These are phyloP conservation scores for Taiwanofungus camphoratus DNA, from an alignment of 1,284 basidiomycete species.

Conservation along the genomic window DNA sequence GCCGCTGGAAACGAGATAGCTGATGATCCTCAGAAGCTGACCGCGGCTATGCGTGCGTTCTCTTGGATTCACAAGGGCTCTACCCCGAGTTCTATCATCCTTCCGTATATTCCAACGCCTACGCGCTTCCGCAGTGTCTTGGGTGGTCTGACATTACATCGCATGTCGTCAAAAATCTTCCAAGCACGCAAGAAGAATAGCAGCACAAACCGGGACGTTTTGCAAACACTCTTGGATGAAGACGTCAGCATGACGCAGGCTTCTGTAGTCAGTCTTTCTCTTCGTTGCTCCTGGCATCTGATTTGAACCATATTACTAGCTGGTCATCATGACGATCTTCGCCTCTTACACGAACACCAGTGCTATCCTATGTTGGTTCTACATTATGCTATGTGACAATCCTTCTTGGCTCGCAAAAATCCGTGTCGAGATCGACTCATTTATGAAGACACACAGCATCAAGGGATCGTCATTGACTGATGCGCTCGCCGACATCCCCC, in stretches of 20 bases:
- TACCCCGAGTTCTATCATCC: background rate
- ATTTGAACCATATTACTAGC: background rate
- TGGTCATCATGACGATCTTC: conserved; percentile 2
- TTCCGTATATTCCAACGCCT: conserved; percentile 2
- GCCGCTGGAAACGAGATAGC: conserved; percentile 1
- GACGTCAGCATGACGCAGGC: conserved; percentile 1
- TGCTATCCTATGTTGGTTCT: conserved; percentile 1
- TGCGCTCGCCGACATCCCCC: conserved; percentile 18
- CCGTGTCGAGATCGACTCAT: background rate
- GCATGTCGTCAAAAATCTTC: background rate
- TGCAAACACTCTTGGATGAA: conserved; percentile 1
- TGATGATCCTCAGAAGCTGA: background rate
- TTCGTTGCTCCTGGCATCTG: background rate
- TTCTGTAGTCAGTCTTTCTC: background rate
- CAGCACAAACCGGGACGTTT: background rate
- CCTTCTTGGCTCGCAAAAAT: conserved; percentile 1
- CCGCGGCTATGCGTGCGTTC: background rate
- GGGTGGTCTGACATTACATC: conserved; percentile 1
- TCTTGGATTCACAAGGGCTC: conserved; percentile 1
- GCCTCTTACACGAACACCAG: conserved; percentile 1
- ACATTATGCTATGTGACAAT: background rate
- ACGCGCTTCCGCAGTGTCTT: conserved; percentile 1
- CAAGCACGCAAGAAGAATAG: background rate
- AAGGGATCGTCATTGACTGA: background rate
- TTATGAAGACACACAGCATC: background rate